Evolutionary conservation across 2,329 filamentous ascomycete genomes (phyloP).

Genomic region (Paecilomyces sp.): DNA sequence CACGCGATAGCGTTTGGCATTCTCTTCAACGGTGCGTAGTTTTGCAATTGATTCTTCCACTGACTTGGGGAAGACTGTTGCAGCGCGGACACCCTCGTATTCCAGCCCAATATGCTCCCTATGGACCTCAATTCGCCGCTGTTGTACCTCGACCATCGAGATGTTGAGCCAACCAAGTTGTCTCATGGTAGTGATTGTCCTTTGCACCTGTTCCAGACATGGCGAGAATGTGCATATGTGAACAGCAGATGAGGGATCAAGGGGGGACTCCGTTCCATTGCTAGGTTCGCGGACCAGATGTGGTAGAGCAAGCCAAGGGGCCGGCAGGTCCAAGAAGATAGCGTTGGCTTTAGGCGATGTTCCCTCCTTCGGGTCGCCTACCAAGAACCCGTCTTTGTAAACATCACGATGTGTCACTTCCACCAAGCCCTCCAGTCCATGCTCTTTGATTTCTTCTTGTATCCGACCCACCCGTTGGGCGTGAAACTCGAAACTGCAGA

Average conservation of each 20-base stretch:
- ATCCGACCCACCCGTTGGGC: slow-evolving; percentile 35
- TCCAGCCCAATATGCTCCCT: slow-evolving; percentile 73
- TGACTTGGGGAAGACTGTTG: slow-evolving; percentile 57
- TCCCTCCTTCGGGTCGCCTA: slow-evolving; percentile 24
- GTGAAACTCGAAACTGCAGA: slow-evolving; percentile 47
- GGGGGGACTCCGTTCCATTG: slow-evolving; percentile 37
- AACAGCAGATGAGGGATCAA: slow-evolving; percentile 65
- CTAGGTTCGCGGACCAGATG: slow-evolving; percentile 35
- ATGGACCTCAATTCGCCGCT: slow-evolving; percentile 71
- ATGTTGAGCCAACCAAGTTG: slow-evolving; percentile 84
- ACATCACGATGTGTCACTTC: slow-evolving; percentile 43
- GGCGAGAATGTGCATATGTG: slow-evolving; percentile 93
- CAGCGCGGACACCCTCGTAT: slow-evolving; percentile 58
- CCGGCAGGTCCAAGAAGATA: slow-evolving; percentile 45
- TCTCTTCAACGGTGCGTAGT: slow-evolving; percentile 65
- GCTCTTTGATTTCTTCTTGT: slow-evolving; percentile 34
- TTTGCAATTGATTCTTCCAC: slow-evolving; percentile 73
- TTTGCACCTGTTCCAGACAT: slow-evolving; percentile 91
- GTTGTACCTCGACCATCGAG: slow-evolving; percentile 82
- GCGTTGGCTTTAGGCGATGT: slow-evolving; percentile 38
- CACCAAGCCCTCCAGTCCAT: slow-evolving; percentile 39
- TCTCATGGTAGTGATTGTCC: slow-evolving; percentile 74
- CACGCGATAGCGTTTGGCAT: slow-evolving; percentile 59
- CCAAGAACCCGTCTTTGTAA: slow-evolving; percentile 41
- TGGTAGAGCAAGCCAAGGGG: slow-evolving; percentile 43